These are phyloP conservation scores for Haberlea rhodopensis DNA, from an alignment of 257 asterid genomes.

Conservation along the genomic window DNA sequence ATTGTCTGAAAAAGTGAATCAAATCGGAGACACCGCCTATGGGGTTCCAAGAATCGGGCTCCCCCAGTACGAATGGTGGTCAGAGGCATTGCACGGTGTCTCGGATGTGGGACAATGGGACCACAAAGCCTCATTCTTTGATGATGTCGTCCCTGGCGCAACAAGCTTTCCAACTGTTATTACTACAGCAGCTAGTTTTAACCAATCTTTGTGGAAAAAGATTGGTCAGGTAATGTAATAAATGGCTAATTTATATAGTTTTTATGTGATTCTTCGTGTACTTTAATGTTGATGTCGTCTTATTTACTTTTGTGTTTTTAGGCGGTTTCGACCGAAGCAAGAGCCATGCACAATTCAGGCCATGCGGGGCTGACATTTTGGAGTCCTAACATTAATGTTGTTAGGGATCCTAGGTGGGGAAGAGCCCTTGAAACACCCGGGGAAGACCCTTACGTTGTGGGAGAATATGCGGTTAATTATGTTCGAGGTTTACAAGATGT, in stretches of 20 bases:
- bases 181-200: slow-evolving; percentile 33
- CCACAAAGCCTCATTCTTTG: slow-evolving; percentile 24
- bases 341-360: slow-evolving; percentile 51
- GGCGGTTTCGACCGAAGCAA: slow-evolving; percentile 53
- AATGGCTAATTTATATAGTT: not conserved
- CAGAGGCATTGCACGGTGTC: slow-evolving; percentile 54
- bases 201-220: slow-evolving; percentile 36
- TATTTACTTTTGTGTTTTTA: not conserved
- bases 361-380: slow-evolving; percentile 53
- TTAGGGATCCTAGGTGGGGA: slow-evolving; percentile 61
- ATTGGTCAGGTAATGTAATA: slow-evolving; percentile 33
- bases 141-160: slow-evolving; percentile 31
- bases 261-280: not conserved
- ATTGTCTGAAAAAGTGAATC: slow-evolving; percentile 35
- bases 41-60: slow-evolving; percentile 41
- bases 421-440: slow-evolving; percentile 48
- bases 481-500: slow-evolving; percentile 53
- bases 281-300: not conserved
- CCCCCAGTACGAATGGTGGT: slow-evolving; percentile 52
- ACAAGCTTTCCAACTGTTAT: slow-evolving; percentile 44
- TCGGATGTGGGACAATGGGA: slow-evolving; percentile 29
- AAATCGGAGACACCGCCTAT: slow-evolving; percentile 35
- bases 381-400: slow-evolving; percentile 51
- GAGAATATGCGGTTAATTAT: slow-evolving; percentile 36
- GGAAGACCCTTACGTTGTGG: slow-evolving; percentile 46